Evolutionary conservation across 352 stramenopile species (phyloP), one percentile per base, ranked within the genome.

Genomic region (Pythium sukuiense): DNA sequence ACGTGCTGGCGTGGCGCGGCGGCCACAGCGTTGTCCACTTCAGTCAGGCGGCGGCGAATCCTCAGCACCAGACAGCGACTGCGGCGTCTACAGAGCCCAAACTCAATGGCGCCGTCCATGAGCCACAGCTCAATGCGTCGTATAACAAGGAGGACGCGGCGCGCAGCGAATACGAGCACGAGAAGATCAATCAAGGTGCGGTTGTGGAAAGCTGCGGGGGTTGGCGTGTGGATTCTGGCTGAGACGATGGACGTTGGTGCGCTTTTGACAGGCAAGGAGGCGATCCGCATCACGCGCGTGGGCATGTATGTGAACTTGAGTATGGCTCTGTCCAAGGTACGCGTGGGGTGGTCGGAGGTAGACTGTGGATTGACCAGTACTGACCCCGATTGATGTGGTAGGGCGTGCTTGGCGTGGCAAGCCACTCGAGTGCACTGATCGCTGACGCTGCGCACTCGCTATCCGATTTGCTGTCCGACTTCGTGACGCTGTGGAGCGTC

Each of bases 361-460:
- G n/a, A n/a, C n/a, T n/a, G n/a, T n/a, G n/a, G n/a, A n/a, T 55
- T 29, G 16, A 29, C 26, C 24, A 24, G 20, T 30, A 7, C 37
- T 45, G 37, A 45, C 37, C 18, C 11, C 9, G 37, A 18, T 45
- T 13, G 37, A 45, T 14, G 9, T 45, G n/a, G 39, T 48, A 48
- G 90, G 92, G 83, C 43, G 89, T 78, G 4, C 71, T 97, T 0
- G 90, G 90, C 26, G 57, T 86, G 29, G 74, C 75, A 1, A 91
- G 86, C 55, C 87, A 96, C 74, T 98, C 90, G 18, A 96, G 85
- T 12, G 96, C 92, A 26, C 76, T 99, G 63, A 82, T 99, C 32
- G 95, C 96, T 4, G 97, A 99, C 74, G 96, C 97, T 0, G 95
- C 89, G 20, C 97, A 99, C 81, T 98, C 92, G 14, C 69, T 99